Evolutionary conservation across 176 grass and related monocot species (phyloP), one percentile per base, ranked within the genome.

Genomic region (Carex myosuroides): DNA sequence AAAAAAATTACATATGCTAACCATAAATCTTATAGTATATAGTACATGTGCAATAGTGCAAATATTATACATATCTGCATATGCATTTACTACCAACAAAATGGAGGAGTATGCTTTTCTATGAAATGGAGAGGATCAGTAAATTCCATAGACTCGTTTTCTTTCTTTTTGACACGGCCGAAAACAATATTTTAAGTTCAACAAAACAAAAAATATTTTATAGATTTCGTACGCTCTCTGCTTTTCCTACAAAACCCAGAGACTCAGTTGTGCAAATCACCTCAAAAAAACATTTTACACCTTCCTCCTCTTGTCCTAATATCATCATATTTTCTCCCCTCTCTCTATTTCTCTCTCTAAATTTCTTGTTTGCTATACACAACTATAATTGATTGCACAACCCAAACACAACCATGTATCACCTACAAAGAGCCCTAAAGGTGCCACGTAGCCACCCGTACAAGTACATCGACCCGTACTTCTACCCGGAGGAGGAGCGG

Each of bases 381-480:
- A 44, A 80, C 14, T 20, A 44, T 42, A 13, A 60, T 18, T 22
- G 6, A 74, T 52, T 74, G 4, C 1, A 13, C 30, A 12, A 29
- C 0, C 3, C 11, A 74, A 24, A 17, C 29, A 17, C 55, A 83
- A 6, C 44, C 62, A 83, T 83, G 81, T 83, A 83, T 83, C 81
- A 83, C 62, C 21, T 83, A 55, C 81, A 83, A 68, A 67, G 81
- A 66, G 81, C 81, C 21, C 21, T 83, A 3, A 83, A 83, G 33
- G 81, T 83, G 20, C 81, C 81, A 0, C 81, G 81, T 3, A 83
- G 81, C 41, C 81, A 83, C 60, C 81, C 81, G 2, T 83, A 83
- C 81, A 83, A 83, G 64, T 83, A 83, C 60, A 83, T 83, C 13
- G 81, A 83, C 13, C 62, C 81, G 7, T 83, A 83, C 48, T 83